Conservation (phyloP, 306 rosid genomes). For the Neltuma alba region DNA sequence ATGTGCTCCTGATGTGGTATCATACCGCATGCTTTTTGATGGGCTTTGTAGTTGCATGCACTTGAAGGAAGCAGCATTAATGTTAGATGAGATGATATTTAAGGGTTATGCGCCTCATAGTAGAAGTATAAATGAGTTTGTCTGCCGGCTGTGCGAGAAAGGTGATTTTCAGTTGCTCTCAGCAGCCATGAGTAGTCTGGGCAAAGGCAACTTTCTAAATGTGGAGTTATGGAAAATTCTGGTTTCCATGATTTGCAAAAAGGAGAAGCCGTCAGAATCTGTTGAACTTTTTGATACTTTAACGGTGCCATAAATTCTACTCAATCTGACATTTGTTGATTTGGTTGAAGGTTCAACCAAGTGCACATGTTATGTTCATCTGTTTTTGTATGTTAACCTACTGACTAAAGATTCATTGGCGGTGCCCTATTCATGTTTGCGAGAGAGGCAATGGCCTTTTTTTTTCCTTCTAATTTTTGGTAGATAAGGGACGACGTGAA, state of each 20-base stretch:
- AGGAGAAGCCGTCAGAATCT: slow-evolving; percentile 38
- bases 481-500: not conserved
- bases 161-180: slow-evolving; percentile 50
- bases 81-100: slow-evolving; percentile 80
- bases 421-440: not conserved
- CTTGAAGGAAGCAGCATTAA: slow-evolving; percentile 58
- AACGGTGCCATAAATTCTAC: slow-evolving; percentile 31
- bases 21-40: slow-evolving; percentile 64
- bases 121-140: slow-evolving; percentile 44
- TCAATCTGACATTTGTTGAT: not conserved
- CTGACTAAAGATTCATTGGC: not conserved
- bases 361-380: not conserved
- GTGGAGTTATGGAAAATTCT: slow-evolving; percentile 48
- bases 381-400: not conserved
- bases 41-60: slow-evolving; percentile 57
- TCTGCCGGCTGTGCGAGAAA: slow-evolving; percentile 46
- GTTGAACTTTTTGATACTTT: slow-evolving; percentile 48
- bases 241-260: slow-evolving; percentile 50
- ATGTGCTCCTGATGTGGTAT: slow-evolving; percentile 56
- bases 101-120: slow-evolving; percentile 55
- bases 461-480: slow-evolving; percentile 1
- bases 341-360: not conserved
- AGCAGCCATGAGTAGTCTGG: slow-evolving; percentile 48
- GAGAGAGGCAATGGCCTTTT: not conserved
- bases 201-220: slow-evolving; percentile 40